Percentiles rank a stretch among this genome's conserved stretches.
phyloP scores from a whole-genome alignment of 768 basidiomycete genomes.

The Plicaturopsis crispa region DNA sequence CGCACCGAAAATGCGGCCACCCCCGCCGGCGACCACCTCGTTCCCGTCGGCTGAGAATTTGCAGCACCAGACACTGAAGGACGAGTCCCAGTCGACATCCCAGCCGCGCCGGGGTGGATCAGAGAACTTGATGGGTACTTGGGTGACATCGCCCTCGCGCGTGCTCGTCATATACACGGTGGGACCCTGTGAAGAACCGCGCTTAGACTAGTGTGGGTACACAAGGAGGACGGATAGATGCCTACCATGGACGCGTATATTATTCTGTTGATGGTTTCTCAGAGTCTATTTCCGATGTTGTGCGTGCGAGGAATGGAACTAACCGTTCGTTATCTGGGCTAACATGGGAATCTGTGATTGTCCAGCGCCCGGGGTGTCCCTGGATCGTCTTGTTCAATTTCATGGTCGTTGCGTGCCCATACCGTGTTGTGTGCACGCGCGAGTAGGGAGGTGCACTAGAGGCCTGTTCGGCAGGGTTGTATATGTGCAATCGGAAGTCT shows the following conservation, averaged over 20 bases:
- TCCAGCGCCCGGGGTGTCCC: constrained; percentile 79
- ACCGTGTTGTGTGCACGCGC: too few relatives aligned
- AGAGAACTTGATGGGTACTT: constrained; percentile 55
- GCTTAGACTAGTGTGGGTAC: constrained; percentile 5
- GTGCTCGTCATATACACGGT: constrained; percentile 72
- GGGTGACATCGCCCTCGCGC: constrained; percentile 49
- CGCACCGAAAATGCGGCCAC: constrained; percentile 69
- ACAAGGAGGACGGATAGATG: constrained; percentile 1
- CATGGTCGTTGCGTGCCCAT: constrained; percentile 43
- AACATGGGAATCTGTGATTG: constrained; percentile 65
- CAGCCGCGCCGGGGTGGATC: constrained; percentile 34
- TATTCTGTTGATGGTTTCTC: constrained; percentile 42
- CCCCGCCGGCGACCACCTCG: constrained; percentile 91
- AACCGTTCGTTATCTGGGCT: not conserved
- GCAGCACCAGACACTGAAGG: constrained; percentile 85
- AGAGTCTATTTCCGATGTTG: not conserved
- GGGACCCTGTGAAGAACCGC: constrained; percentile 44
- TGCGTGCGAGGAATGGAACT: too few relatives aligned
- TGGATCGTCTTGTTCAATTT: constrained; percentile 57
- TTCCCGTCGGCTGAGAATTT: constrained; percentile 95
- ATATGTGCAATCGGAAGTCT: constrained; percentile 90
- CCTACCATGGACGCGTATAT: constrained; percentile 88
- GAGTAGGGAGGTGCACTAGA: too few relatives aligned
- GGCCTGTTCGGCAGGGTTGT: too few relatives aligned
- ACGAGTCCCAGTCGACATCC: constrained; percentile 31